Conservation (phyloP, 352 stramenopile genomes). For the Phytopythium delawarense region DNA sequence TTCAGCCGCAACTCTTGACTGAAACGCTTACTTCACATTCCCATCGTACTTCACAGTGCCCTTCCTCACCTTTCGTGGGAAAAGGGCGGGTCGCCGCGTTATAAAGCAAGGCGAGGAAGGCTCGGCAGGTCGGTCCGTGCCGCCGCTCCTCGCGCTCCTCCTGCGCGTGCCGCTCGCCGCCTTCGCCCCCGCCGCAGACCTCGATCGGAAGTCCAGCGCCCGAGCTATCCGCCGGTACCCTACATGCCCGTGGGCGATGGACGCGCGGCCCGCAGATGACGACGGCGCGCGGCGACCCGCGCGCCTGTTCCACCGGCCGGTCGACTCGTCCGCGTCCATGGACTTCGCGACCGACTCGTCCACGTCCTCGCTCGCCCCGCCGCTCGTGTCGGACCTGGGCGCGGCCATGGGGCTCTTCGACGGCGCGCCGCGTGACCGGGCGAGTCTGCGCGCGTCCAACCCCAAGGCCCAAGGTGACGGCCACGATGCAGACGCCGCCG, state of each 20-base stretch:
- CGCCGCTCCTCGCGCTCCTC: too few relatives aligned
- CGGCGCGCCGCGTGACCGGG: slow-evolving; percentile 2
- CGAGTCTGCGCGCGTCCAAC: not conserved
- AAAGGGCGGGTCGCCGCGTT: not conserved
- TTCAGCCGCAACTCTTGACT: not conserved
- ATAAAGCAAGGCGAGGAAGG: not conserved
- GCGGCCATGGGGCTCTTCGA: slow-evolving; percentile 14
- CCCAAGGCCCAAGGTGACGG: slow-evolving; percentile 19
- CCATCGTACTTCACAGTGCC: not conserved
- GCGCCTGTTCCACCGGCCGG: not conserved
- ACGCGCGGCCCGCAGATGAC: slow-evolving; percentile 2
- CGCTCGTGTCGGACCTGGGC: slow-evolving; percentile 15
- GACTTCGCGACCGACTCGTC: slow-evolving; percentile 25
- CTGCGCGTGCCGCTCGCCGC: not conserved
- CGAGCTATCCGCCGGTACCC: not conserved
- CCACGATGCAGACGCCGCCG: slow-evolving; percentile 11
- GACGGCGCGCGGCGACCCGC: not conserved
- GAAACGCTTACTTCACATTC: not conserved
- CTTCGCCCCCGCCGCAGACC: not conserved
- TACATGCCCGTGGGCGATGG: slow-evolving; percentile 1
- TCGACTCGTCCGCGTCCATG: not conserved
- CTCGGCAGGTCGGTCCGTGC: too few relatives aligned
- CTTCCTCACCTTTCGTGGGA: not conserved
- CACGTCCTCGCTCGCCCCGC: slow-evolving; percentile 15
- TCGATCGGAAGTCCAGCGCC: not conserved